These are phyloP conservation scores for Tanacetum coccineum DNA, from an alignment of 129 eudicot genomes.

Conservation along the genomic window DNA sequence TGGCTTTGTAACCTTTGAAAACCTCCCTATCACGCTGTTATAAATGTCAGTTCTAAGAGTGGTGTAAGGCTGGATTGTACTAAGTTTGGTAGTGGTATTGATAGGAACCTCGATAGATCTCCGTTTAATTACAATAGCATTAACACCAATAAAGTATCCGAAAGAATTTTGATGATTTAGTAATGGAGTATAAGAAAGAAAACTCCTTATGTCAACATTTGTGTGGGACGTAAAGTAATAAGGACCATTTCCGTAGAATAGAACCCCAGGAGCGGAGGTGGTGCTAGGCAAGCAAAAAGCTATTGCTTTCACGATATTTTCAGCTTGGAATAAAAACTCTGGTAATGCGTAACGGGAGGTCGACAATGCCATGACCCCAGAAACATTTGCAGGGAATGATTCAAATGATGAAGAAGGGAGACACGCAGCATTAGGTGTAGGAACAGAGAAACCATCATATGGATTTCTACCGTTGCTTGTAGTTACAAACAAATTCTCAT, in stretches of 20 bases:
- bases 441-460: neutral
- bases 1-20: too few relatives aligned
- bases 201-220: too few relatives aligned
- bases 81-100: too few relatives aligned
- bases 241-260: conserved; percentile 18
- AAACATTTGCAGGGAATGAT: conserved; percentile 9
- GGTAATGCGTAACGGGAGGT: conserved; percentile 16
- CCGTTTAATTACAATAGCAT: too few relatives aligned
- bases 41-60: too few relatives aligned
- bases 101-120: too few relatives aligned
- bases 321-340: neutral
- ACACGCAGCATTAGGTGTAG: neutral
- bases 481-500: neutral
- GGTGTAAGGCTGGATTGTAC: too few relatives aligned
- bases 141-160: too few relatives aligned
- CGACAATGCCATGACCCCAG: conserved; percentile 18
- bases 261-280: neutral
- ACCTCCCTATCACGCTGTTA: too few relatives aligned
- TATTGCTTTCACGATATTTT: neutral
- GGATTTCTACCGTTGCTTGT: conserved; percentile 17
- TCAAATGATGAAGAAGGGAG: conserved; percentile 14
- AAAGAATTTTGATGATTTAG: too few relatives aligned
- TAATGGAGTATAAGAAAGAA: too few relatives aligned
- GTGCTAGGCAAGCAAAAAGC: conserved; percentile 23
- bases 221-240: conserved; percentile 9